phyloP scores from a whole-genome alignment of 164 flowering plant species.

The Chimonanthus salicifolius region DNA sequence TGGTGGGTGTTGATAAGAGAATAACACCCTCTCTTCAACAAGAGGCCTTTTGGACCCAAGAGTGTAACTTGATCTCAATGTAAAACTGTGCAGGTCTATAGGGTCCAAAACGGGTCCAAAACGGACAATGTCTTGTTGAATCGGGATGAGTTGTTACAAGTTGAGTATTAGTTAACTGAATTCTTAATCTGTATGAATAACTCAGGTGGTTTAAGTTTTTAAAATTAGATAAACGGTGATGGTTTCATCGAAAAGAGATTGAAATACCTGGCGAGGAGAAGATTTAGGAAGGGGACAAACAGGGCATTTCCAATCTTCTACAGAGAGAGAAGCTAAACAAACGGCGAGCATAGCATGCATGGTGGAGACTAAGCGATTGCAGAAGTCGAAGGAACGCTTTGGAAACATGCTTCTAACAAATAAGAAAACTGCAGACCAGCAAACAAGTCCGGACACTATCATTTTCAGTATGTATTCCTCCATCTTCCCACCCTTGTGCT shows the following conservation, averaged over 20 bases:
- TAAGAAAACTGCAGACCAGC: slow-evolving; percentile 57
- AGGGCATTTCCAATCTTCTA: slow-evolving; percentile 78
- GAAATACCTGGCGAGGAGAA: slow-evolving; percentile 57
- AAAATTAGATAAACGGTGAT: too few relatives aligned
- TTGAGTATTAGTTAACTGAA: too few relatives aligned
- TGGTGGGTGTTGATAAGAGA: too few relatives aligned
- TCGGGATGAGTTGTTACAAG: too few relatives aligned
- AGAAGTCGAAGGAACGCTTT: slow-evolving; percentile 59
- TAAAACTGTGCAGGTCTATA: too few relatives aligned
- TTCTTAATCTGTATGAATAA: too few relatives aligned
- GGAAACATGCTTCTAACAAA: slow-evolving; percentile 41
- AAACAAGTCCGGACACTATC: slow-evolving; percentile 39
- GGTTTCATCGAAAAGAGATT: background rate
- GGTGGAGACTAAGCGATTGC: slow-evolving; percentile 72
- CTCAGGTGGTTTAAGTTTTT: too few relatives aligned
- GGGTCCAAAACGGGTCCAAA: too few relatives aligned
- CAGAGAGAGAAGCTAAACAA: slow-evolving; percentile 45
- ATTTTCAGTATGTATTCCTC: slow-evolving; percentile 47
- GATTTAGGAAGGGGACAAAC: slow-evolving; percentile 62
- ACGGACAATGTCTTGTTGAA: too few relatives aligned
- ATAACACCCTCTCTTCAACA: too few relatives aligned
- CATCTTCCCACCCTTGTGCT: slow-evolving; percentile 23
- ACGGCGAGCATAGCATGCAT: slow-evolving; percentile 68
- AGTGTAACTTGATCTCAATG: too few relatives aligned
- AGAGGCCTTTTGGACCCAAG: too few relatives aligned